Evolutionary conservation across 768 basidiomycete species (phyloP).

Genomic region (Ramaria sp.): DNA sequence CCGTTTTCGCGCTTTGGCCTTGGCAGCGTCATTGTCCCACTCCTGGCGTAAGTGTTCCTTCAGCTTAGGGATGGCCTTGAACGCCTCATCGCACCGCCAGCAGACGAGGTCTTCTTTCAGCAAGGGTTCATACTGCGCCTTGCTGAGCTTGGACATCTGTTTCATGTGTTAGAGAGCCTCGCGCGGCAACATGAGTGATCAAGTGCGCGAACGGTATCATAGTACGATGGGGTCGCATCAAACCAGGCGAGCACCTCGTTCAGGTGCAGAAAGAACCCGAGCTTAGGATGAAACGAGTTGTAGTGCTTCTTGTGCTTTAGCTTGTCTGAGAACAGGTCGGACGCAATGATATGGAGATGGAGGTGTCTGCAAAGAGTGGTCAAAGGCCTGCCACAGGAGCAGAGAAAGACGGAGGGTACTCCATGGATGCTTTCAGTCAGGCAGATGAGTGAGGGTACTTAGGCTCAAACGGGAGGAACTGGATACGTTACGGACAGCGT

Average conservation of each 20-base stretch:
- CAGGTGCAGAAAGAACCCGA: conserved; percentile 74
- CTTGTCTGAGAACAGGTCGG: conserved; percentile 55
- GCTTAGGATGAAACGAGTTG: conserved; percentile 79
- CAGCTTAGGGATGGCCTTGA: conserved; percentile 65
- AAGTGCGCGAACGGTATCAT: conserved; percentile 32
- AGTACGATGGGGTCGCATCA: conserved; percentile 50
- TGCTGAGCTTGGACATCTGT: conserved; percentile 45
- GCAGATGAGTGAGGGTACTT: neutral
- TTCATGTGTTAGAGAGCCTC: neutral
- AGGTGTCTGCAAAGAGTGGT: conserved; percentile 43
- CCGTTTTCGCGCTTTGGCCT: neutral
- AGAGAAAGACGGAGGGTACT: conserved; percentile 31
- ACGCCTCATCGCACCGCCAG: conserved; percentile 51
- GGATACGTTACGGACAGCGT: conserved; percentile 39
- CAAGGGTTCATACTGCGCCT: conserved; percentile 47
- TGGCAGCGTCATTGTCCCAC: conserved; percentile 40
- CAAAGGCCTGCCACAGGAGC: neutral
- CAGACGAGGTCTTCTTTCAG: conserved; percentile 62
- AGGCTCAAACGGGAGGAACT: neutral
- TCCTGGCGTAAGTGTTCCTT: conserved; percentile 71
- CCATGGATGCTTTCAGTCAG: conserved; percentile 54
- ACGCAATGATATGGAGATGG: conserved; percentile 79
- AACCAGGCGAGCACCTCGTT: conserved; percentile 77
- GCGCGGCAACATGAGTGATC: neutral
- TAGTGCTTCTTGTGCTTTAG: conserved; percentile 87